Evolutionary conservation across 2,329 filamentous ascomycete species (phyloP), one percentile per base, ranked within the genome.

Genomic region (Allantophomopsis lycopodina): DNA sequence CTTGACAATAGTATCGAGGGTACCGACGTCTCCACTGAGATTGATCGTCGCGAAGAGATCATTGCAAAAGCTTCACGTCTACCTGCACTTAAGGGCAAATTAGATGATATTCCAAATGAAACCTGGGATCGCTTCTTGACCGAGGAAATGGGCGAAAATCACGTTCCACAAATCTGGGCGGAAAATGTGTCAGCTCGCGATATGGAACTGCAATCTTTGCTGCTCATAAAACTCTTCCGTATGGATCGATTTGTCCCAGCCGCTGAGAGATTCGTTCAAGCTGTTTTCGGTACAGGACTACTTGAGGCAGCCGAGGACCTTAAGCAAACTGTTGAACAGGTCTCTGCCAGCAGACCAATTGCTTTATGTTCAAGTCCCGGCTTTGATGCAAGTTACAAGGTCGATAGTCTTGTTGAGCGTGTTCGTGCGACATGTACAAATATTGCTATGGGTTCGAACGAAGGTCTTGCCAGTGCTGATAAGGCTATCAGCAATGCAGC

Each of bases 341-440:
- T 94, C 39, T 80, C 79, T 5, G 79, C 89, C 21, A 84, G 78
- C 23, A 79, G 85, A 2, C 91, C 91, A 8, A 83, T 98, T 49
- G 83, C 91, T 3, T 73, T 98, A 30, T 89, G 89, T 52, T 98
- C 91, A 5, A 95, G 83, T 53, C 87, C 89, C 44, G 91, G 91
- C 31, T 98, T 98, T 58, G 91, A 98, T 60, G 93, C 93, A 40
- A 94, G 86, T 57, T 98, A 96, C 76, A 98, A 98, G 68, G 91
- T 98, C 44, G 91, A 98, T 59, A 86, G 80, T 44, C 70, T 98
- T 40, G 93, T 96, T 21, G 85, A 94, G 60, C 76, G 85, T 48
- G 79, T 77, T 58, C 75, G 76, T 43, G 79, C 85, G 38, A 79
- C 75, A 40, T 98, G 91, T 64, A 88, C 87, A 43, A 95, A 95